Conservation (phyloP, 106 monocot genomes). For the Amphibolis antarctica region DNA sequence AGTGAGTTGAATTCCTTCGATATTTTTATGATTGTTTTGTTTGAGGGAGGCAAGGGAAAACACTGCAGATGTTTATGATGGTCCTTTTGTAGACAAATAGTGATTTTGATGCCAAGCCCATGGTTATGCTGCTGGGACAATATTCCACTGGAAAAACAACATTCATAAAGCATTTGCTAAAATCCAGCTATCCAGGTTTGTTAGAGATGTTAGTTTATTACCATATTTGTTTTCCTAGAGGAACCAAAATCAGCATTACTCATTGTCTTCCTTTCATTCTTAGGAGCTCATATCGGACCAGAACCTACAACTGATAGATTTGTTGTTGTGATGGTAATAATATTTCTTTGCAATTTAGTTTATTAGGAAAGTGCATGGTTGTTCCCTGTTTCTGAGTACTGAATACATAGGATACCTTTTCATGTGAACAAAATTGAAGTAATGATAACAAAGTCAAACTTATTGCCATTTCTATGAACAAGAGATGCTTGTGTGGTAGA, state of each 20-base stretch:
- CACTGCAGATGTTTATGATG: background rate
- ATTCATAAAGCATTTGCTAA: conserved; percentile 88
- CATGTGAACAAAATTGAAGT: too few species aligned
- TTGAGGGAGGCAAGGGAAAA: background rate
- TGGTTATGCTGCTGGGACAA: conserved; percentile 98
- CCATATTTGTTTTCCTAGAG: background rate
- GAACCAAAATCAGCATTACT: background rate
- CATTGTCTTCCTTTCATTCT: background rate
- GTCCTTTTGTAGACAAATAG: conserved; percentile 64
- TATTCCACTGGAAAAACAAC: conserved; percentile 98
- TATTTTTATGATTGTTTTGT: background rate
- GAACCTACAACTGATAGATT: conserved; percentile 97
- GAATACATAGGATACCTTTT: too few species aligned
- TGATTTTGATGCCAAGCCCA: conserved; percentile 97
- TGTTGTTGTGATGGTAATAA: conserved; percentile 85
- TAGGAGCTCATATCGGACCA: conserved; percentile 97
- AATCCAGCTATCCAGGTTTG: conserved; percentile 67
- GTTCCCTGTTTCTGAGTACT: background rate
- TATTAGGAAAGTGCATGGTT: background rate
- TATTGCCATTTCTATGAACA: too few species aligned
- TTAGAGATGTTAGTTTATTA: background rate
- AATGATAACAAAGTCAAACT: too few species aligned
- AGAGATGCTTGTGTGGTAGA: too few species aligned
- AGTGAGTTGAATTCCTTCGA: conserved; percentile 29
- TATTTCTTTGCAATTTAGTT: background rate